These are phyloP conservation scores for Coleophoma cylindrospora DNA, from an alignment of 2,329 filamentous ascomycete genomes.

Conservation along the genomic window DNA sequence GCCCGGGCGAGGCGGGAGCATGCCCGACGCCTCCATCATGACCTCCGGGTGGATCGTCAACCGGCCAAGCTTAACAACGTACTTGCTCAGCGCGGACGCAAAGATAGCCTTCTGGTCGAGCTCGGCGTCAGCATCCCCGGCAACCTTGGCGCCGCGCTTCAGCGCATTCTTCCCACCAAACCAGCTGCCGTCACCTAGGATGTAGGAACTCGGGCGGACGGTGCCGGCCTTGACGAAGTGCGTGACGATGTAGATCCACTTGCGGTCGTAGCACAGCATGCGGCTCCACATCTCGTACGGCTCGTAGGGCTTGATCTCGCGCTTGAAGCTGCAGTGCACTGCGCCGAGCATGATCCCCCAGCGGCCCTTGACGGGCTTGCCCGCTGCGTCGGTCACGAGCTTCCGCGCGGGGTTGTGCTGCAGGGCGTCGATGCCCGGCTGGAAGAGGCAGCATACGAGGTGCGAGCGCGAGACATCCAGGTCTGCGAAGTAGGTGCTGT, in stretches of 20 bases:
- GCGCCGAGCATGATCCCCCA: slow-evolving; percentile 66
- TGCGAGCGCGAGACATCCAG: slow-evolving; percentile 73
- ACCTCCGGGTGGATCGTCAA: slow-evolving; percentile 81
- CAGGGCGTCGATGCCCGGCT: slow-evolving; percentile 49
- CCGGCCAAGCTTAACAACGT: slow-evolving; percentile 76
- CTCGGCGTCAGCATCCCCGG: slow-evolving; percentile 23
- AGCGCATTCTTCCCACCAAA: slow-evolving; percentile 32
- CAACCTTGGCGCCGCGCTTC: slow-evolving; percentile 29
- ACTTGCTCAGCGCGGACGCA: slow-evolving; percentile 71
- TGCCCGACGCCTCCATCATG: slow-evolving; percentile 62
- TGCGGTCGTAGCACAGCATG: slow-evolving; percentile 70
- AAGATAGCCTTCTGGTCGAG: slow-evolving; percentile 60
- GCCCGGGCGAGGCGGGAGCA: slow-evolving; percentile 70
- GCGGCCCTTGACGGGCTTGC: slow-evolving; percentile 43
- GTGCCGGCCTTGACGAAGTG: slow-evolving; percentile 64
- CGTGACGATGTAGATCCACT: slow-evolving; percentile 74
- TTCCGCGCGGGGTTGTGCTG: slow-evolving; percentile 42
- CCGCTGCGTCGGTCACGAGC: slow-evolving; percentile 37
- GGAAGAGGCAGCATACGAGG: slow-evolving; percentile 65
- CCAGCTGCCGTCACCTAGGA: slow-evolving; percentile 30
- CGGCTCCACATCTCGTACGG: slow-evolving; percentile 70
- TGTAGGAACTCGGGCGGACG: slow-evolving; percentile 46
- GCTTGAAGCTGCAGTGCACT: slow-evolving; percentile 68
- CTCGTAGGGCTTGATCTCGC: slow-evolving; percentile 66
- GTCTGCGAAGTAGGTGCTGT: slow-evolving; percentile 66